A percentile compares a stretch with the other conserved stretches of the same genome.
These are phyloP conservation scores for Candida dajiaensis DNA, from an alignment of 805 yeast genomes.

Conservation along the genomic window DNA sequence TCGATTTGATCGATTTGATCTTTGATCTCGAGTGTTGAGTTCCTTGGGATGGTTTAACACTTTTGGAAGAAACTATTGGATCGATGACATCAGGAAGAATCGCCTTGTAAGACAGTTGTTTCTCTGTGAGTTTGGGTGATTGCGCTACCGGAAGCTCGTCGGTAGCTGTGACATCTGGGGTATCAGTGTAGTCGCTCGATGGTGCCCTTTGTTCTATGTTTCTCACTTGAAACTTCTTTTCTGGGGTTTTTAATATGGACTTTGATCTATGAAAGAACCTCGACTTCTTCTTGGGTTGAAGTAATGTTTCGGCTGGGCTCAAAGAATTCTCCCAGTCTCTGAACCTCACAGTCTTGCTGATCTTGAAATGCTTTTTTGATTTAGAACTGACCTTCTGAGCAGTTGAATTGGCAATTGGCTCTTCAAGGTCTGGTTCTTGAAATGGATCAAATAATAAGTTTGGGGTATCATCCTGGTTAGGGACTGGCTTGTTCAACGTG, in stretches of 20 bases:
- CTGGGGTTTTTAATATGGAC: background rate
- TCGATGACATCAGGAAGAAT: background rate
- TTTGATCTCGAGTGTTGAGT: background rate
- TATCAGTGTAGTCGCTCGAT: conserved; percentile 21
- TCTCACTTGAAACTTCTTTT: background rate
- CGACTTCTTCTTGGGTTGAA: conserved; percentile 1
- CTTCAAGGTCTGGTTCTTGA: conserved; percentile 3
- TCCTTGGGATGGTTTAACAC: background rate
- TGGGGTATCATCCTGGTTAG: background rate
- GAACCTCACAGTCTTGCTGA: conserved; percentile 7
- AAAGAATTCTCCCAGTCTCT: conserved; percentile 2
- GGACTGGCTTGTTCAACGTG: background rate
- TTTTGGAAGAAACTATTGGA: background rate
- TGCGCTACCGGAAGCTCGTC: background rate
- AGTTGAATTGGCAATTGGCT: background rate
- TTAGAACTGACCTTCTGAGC: background rate
- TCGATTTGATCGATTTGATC: background rate
- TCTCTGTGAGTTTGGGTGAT: background rate
- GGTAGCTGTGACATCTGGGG: conserved; percentile 16
- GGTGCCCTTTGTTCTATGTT: conserved; percentile 4
- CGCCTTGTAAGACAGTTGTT: background rate
- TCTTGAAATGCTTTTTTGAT: background rate
- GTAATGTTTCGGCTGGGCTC: background rate
- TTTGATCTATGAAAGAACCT: background rate
- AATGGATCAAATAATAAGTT: background rate